These are phyloP conservation scores for Sporothrix variecibatus DNA, from an alignment of 2,329 filamentous ascomycete species.

Conservation along the genomic window DNA sequence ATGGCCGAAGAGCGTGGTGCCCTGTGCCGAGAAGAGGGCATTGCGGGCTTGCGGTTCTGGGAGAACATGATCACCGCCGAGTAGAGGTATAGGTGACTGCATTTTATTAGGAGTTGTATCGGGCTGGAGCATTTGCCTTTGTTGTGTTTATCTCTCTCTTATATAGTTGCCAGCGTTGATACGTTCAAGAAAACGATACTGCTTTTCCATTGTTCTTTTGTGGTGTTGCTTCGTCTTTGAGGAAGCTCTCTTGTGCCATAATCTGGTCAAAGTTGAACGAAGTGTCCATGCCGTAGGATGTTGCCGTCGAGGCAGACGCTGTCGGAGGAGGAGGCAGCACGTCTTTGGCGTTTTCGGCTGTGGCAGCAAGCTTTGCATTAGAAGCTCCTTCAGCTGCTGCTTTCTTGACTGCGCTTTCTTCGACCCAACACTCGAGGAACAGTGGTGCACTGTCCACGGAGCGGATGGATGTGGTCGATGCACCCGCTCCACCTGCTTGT, in stretches of 20 bases:
- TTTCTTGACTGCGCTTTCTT: slow-evolving; percentile 50
- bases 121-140: not conserved
- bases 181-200: slow-evolving; percentile 8
- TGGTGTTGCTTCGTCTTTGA: not conserved
- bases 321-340: not conserved
- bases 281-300: not conserved
- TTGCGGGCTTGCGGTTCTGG: slow-evolving; percentile 93
- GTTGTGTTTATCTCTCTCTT: not conserved
- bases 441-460: slow-evolving; percentile 60
- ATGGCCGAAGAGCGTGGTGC: slow-evolving; percentile 93
- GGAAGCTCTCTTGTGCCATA: not conserved
- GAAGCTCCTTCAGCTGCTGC: not conserved
- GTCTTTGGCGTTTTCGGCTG: not conserved
- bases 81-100: not conserved
- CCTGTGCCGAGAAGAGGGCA: slow-evolving; percentile 85
- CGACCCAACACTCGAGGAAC: slow-evolving; percentile 67
- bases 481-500: slow-evolving; percentile 21
- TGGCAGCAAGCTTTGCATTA: not conserved
- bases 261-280: not conserved
- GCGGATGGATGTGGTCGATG: slow-evolving; percentile 52
- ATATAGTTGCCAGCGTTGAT: too few relatives aligned
- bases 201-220: not conserved
- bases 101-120: not conserved
- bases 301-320: not conserved
- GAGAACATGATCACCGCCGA: slow-evolving; percentile 59